phyloP scores from a whole-genome alignment of 169 alveolate species.

The Eimeria nieschulzi region DNA sequence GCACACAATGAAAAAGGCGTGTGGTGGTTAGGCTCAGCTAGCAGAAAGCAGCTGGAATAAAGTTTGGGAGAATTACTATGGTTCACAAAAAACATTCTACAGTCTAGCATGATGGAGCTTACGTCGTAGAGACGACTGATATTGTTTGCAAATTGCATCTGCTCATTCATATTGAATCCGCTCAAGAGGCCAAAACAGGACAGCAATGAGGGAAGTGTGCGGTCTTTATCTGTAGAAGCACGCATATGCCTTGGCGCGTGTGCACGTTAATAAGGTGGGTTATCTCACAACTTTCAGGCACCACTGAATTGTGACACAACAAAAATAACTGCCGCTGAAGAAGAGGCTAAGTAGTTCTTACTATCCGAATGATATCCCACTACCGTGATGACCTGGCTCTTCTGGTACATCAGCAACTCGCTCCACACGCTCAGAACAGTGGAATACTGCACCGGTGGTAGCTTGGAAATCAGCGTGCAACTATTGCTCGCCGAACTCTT shows the following conservation, averaged over 20 bases:
- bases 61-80: neutral
- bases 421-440: slow-evolving; percentile 56
- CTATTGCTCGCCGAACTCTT: slow-evolving; percentile 43
- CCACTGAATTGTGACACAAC: neutral
- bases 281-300: neutral
- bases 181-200: slow-evolving; percentile 1
- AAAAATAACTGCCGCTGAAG: neutral
- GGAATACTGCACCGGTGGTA: slow-evolving; percentile 50
- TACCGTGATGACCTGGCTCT: slow-evolving; percentile 39
- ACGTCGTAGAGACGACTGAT: slow-evolving; percentile 31
- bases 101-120: neutral
- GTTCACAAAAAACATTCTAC: neutral
- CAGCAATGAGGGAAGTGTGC: slow-evolving; percentile 28
- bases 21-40: neutral
- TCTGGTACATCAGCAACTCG: slow-evolving; percentile 50
- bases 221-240: slow-evolving; percentile 8
- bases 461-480: slow-evolving; percentile 43
- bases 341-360: neutral
- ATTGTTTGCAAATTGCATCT: neutral
- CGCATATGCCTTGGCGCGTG: neutral
- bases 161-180: slow-evolving; percentile 34
- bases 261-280: neutral
- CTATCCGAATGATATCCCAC: neutral
- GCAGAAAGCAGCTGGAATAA: neutral
- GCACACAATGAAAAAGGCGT: neutral